Evolutionary conservation across 257 asterid species (phyloP), one percentile per base, ranked within the genome.

Genomic region (Solanum megistacrolobum): DNA sequence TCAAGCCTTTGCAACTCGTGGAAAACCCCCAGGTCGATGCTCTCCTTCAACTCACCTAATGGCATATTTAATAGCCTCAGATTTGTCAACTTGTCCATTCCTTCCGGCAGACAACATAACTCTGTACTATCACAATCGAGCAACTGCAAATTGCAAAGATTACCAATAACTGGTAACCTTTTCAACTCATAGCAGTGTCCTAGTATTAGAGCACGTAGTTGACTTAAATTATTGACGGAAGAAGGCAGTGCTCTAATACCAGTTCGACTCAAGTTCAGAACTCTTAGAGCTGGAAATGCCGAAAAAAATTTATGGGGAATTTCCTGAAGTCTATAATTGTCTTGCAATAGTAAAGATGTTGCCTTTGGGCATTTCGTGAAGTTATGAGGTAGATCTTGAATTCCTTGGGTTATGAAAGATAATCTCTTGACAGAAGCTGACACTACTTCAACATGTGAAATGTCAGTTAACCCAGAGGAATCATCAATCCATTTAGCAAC

Each of bases 201-300:
- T 39, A 89, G 71, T 39, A 87, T 85, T 43, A 89, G 83, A 84
- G 88, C 85, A 46, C 55, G 90, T 38, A 89, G 88, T 52, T 89
- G 85, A 78, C 13, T 13, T 7, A 89, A 89, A 12, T 29, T 55
- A 4, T 32, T 16, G 7, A 89, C 12, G 74, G 91, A 79, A 21
- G 8, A 32, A 66, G 91, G 90, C 85, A 89, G 35, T 71, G 46
- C 16, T 73, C 9, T 5, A 73, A 73, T 35, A 20, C 5, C 0
- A 66, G 85, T 66, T 36, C 11, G 20, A 69, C 90, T 79, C 39
- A 89, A 78, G 35, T 87, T 69, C 87, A 89, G 12, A 39, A 85
- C 65, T 82, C 65, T 69, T 10, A 89, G 73, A 2, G 46, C 29
- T 76, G 31, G 52, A 12, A 89, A 87, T 20, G 86, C 83, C 62